Evolutionary conservation across 306 rosid genomes (phyloP), one percentile per base, ranked within the genome.

Genomic region (Herpetospermum pedunculosum): DNA sequence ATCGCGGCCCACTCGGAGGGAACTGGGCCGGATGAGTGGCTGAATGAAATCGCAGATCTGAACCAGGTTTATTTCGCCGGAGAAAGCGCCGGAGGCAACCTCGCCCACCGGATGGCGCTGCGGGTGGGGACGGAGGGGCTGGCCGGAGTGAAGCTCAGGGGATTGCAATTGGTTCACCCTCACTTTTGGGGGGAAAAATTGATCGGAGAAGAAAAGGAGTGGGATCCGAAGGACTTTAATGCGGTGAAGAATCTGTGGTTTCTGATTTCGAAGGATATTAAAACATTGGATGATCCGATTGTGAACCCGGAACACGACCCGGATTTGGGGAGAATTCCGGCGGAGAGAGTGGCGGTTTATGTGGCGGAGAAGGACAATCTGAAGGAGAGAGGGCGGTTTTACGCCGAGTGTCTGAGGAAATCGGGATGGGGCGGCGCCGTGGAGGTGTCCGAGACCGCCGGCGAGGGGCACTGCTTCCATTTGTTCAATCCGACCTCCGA

Each of bases 21-120:
- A 35, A 57, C 81, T 10, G 91, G 92, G 2, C 78, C 87, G 0
- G 89, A 87, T 0, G 85, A 79, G 52, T 90, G 91, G 91, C 78
- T 88, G 52, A 92, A 85, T 32, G 29, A 38, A 1, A 47, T 76
- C 13, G 96, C 87, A 0, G 91, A 92, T 82, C 67, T 83, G 2
- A 78, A 23, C 43, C 79, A 67, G 2, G 86, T 88, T 25, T 86
- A 82, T 70, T 50, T 92, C 0, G 81, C 78, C 0, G 98, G 96
- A 2, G 98, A 92, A 32, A 92, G 95, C 52, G 90, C 94, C 0
- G 97, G 97, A 9, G 97, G 83, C 0, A 89, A 88, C 8, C 72
- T 89, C 7, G 78, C 88, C 0, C 90, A 86, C 72, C 77, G 88
- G 54, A 74, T 83, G 84, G 92, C 79, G 1, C 12, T 89, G 74